Conservation (phyloP, 768 basidiomycete species). For the Russula ochroleuca region DNA sequence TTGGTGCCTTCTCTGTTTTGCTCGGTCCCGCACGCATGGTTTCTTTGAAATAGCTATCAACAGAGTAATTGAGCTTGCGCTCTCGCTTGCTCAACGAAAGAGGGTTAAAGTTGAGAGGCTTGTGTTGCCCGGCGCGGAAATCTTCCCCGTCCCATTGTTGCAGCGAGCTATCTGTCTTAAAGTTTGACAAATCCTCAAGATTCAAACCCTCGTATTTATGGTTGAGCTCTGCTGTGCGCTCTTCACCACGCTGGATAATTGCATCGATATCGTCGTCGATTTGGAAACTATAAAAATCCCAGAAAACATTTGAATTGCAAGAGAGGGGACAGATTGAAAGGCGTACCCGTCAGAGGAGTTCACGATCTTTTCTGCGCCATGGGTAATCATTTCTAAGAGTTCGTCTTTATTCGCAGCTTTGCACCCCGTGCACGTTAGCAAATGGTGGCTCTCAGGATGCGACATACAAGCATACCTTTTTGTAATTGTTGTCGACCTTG, state of each 20-base stretch:
- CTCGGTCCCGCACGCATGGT: slow-evolving; percentile 75
- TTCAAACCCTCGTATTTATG: slow-evolving; percentile 91
- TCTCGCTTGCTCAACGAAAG: slow-evolving; percentile 90
- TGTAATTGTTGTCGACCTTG: slow-evolving; percentile 81
- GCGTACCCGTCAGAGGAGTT: slow-evolving; percentile 68
- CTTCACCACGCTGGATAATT: slow-evolving; percentile 88
- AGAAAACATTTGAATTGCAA: not conserved
- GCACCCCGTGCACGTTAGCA: not conserved
- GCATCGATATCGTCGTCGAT: slow-evolving; percentile 91
- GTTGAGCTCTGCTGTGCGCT: slow-evolving; percentile 81
- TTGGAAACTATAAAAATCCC: slow-evolving; percentile 47
- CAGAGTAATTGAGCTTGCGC: slow-evolving; percentile 89
- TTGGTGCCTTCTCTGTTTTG: slow-evolving; percentile 77
- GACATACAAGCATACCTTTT: slow-evolving; percentile 52
- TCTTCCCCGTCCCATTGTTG: slow-evolving; percentile 97
- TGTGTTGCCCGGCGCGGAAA: slow-evolving; percentile 72
- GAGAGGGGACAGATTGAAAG: slow-evolving; percentile 11
- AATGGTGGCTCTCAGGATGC: not conserved
- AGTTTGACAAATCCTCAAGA: slow-evolving; percentile 93
- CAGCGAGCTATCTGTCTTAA: slow-evolving; percentile 88
- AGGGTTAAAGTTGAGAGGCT: slow-evolving; percentile 68
- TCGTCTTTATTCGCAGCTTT: slow-evolving; percentile 94
- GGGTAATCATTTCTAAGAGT: slow-evolving; percentile 95
- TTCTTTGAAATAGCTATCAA: slow-evolving; percentile 94
- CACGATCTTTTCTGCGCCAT: slow-evolving; percentile 96